Conservation (phyloP, 2,329 filamentous ascomycete genomes). For the Emmonsia crescens region DNA sequence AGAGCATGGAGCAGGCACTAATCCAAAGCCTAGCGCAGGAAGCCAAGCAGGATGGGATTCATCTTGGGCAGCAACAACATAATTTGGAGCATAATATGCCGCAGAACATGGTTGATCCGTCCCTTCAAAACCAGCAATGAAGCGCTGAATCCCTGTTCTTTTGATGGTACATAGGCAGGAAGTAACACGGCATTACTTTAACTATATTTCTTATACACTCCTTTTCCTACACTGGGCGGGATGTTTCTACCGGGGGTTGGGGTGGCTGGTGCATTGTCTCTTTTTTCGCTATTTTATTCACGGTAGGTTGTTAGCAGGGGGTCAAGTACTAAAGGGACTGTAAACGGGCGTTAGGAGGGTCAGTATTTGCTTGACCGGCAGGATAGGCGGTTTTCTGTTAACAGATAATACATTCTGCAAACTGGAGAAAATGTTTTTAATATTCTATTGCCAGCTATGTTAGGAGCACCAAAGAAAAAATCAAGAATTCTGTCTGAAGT, state of each 20-base stretch:
- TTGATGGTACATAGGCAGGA: background rate
- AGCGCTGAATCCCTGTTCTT: background rate
- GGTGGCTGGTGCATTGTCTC: background rate
- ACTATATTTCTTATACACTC: background rate
- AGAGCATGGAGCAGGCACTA: constrained; percentile 32
- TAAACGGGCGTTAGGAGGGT: background rate
- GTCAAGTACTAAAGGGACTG: background rate
- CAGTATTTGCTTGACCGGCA: background rate
- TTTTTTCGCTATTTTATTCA: background rate
- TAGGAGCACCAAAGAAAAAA: background rate
- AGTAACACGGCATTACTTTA: background rate
- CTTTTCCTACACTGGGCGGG: background rate
- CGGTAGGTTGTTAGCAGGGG: background rate
- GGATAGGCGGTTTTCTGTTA: background rate
- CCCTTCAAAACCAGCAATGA: constrained; percentile 21
- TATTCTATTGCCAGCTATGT: background rate
- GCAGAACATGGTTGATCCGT: constrained; percentile 25
- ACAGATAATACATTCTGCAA: background rate
- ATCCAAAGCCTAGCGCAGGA: constrained; percentile 36
- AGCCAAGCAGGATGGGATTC: constrained; percentile 28
- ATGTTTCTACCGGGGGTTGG: background rate
- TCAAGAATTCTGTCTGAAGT: background rate
- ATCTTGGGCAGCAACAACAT: constrained; percentile 12
- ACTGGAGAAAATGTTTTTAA: background rate
- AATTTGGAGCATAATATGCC: constrained; percentile 20